These are phyloP conservation scores for Pseudodiploospora longispora DNA, from an alignment of 2,329 filamentous ascomycete species.

Conservation along the genomic window DNA sequence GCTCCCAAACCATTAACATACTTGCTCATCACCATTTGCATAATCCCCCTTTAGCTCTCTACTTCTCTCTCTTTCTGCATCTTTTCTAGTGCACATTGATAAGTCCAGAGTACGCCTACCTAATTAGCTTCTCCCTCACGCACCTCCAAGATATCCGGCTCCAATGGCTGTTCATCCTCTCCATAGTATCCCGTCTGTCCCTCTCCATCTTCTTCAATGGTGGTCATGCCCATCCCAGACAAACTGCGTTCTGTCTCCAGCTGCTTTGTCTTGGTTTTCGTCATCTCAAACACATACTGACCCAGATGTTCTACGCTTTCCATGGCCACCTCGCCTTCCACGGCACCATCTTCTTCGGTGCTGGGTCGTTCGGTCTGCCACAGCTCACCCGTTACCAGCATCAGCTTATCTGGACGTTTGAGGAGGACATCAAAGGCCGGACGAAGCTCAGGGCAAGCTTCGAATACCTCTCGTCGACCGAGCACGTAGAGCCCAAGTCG, in stretches of 20 bases:
- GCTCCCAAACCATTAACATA: too few relatives aligned
- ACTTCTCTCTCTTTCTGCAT: too few relatives aligned
- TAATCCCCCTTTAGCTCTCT: too few relatives aligned
- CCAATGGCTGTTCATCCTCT: constrained; percentile 21
- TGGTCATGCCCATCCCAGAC: constrained; percentile 11
- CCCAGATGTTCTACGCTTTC: constrained; percentile 88
- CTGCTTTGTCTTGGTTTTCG: constrained; percentile 50
- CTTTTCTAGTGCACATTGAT: too few relatives aligned
- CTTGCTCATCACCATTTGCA: too few relatives aligned
- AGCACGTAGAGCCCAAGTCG: constrained; percentile 87
- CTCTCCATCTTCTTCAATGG: constrained; percentile 18
- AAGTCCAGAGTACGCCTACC: not conserved
- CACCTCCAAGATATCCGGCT: constrained; percentile 28
- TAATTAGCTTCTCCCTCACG: constrained; percentile 21
- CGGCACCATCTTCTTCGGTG: constrained; percentile 31
- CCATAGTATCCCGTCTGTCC: constrained; percentile 22
- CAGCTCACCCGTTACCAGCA: constrained; percentile 77
- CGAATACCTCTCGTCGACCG: constrained; percentile 80
- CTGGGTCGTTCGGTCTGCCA: constrained; percentile 58
- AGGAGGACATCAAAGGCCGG: constrained; percentile 77
- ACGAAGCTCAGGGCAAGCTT: constrained; percentile 77
- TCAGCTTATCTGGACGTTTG: constrained; percentile 69
- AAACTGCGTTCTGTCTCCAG: constrained; percentile 31
- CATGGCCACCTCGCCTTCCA: constrained; percentile 62
- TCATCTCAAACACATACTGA: constrained; percentile 97